A percentile compares a stretch with the other conserved stretches of the same genome.
These are phyloP conservation scores for Eucalyptus cladocalyx DNA, from an alignment of 345 rosid genomes.

Conservation along the genomic window DNA sequence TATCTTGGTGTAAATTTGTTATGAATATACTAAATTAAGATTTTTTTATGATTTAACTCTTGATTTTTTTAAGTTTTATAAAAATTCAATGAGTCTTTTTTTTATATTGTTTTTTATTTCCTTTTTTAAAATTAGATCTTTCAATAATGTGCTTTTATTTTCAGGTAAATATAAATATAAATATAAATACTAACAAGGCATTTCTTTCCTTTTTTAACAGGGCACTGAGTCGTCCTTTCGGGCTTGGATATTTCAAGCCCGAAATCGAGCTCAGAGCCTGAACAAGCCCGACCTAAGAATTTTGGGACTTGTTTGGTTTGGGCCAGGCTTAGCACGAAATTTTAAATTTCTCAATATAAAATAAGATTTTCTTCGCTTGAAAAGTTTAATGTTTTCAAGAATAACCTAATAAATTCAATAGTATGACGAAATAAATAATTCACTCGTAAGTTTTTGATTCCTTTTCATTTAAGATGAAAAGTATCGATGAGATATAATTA, in stretches of 20 bases:
- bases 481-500: background rate
- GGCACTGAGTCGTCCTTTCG: background rate
- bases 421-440: background rate
- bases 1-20: too few species aligned
- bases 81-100: too few species aligned
- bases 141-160: background rate
- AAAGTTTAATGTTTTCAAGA: background rate
- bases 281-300: background rate
- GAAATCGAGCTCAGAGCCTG: background rate
- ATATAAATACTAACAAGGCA: background rate
- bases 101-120: background rate
- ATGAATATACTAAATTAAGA: rapidly evolving
- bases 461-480: background rate
- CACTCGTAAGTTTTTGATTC: background rate
- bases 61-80: too few species aligned
- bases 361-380: background rate
- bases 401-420: background rate
- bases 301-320: background rate
- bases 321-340: background rate
- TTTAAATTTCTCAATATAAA: background rate
- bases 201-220: background rate
- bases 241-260: background rate
- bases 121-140: background rate
- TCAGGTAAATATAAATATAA: background rate
- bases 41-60: too few species aligned